Evolutionary conservation across 2,329 filamentous ascomycete genomes (phyloP).

Genomic region (Phoma sp.): DNA sequence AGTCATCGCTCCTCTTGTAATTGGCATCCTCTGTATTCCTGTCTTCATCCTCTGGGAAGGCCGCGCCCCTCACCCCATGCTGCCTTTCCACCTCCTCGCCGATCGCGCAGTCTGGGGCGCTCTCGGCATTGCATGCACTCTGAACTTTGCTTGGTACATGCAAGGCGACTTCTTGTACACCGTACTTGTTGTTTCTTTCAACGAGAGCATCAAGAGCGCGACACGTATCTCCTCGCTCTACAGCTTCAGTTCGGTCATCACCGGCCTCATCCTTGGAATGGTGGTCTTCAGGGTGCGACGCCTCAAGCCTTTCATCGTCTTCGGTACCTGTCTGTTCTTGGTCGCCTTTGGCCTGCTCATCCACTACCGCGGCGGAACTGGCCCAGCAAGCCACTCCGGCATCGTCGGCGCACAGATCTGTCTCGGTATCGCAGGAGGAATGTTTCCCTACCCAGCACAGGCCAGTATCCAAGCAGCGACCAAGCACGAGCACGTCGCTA

Average conservation of each 20-base stretch:
- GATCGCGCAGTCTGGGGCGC: conserved; percentile 71
- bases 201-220: conserved; percentile 64
- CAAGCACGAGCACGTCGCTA: conserved; percentile 65
- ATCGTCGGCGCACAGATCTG: conserved; percentile 69
- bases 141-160: conserved; percentile 60
- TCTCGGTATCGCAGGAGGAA: conserved; percentile 68
- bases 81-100: conserved; percentile 68
- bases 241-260: conserved; percentile 64
- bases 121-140: conserved; percentile 61
- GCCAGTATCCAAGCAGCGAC: conserved; percentile 60
- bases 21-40: conserved; percentile 60
- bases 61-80: conserved; percentile 59
- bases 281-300: conserved; percentile 63
- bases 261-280: conserved; percentile 64
- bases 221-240: conserved; percentile 69
- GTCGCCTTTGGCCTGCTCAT: conserved; percentile 72
- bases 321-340: conserved; percentile 66
- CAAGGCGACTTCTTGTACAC: conserved; percentile 72
- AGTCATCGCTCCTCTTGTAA: conserved; percentile 59
- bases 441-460: conserved; percentile 64
- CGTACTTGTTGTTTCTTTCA: conserved; percentile 67
- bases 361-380: conserved; percentile 64
- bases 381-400: conserved; percentile 57
- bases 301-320: conserved; percentile 70
- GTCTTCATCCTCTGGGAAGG: conserved; percentile 63